Conservation (phyloP, 805 yeast species). For the Wickerhamomyces rabaulensis region DNA sequence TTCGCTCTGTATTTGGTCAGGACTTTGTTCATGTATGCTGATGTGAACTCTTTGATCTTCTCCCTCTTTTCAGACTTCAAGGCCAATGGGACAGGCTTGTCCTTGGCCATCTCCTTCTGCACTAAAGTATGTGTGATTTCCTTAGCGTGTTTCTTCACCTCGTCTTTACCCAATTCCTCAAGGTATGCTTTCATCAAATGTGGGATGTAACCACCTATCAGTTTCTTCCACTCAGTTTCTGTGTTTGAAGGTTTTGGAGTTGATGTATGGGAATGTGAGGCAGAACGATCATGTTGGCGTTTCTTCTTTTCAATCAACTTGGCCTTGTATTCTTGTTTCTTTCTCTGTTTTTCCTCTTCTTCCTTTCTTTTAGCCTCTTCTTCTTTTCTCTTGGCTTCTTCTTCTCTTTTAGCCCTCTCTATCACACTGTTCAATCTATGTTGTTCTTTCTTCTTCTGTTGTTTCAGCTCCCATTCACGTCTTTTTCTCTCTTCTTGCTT, state of each 20-base stretch:
- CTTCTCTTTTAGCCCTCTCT: conserved; percentile 31
- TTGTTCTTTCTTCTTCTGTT: conserved; percentile 18
- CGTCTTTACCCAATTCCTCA: conserved; percentile 62
- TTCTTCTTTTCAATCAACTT: conserved; percentile 21
- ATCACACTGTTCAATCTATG: conserved; percentile 31
- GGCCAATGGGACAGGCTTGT: conserved; percentile 43
- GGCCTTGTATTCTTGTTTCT: conserved; percentile 31
- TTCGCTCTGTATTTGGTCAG: conserved; percentile 40
- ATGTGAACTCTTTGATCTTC: conserved; percentile 63
- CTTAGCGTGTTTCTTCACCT: conserved; percentile 69
- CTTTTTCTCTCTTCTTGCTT: conserved; percentile 23
- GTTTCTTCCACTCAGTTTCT: conserved; percentile 29
- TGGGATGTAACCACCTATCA: conserved; percentile 74
- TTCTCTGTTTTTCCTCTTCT: conserved; percentile 12
- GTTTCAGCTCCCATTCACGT: conserved; percentile 19
- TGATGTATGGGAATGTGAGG: conserved; percentile 5
- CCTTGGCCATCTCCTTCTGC: conserved; percentile 53
- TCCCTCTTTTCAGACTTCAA: conserved; percentile 58
- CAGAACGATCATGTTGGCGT: conserved; percentile 11
- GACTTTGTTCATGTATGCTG: conserved; percentile 63
- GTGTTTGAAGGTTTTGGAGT: conserved; percentile 1
- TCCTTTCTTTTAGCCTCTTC: conserved; percentile 20
- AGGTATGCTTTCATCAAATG: conserved; percentile 67
- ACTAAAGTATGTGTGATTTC: conserved; percentile 68
- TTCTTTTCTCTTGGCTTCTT: conserved; percentile 20